Base-by-base conservation (phyloP, 257 asterid genomes). In the Solanum dulcamara region DNA sequence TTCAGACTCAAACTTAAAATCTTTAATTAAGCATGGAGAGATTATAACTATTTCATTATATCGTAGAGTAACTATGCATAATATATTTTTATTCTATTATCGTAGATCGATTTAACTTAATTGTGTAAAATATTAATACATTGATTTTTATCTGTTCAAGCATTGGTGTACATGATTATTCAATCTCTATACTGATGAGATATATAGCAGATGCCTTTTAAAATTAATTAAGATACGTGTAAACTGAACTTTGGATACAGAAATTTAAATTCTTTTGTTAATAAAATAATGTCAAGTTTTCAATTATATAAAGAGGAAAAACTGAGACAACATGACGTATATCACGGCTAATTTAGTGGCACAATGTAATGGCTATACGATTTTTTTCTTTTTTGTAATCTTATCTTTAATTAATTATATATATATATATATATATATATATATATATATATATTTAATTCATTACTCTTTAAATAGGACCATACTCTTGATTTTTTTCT, bases 271-370 rank as follows among this genome's bases (percentile, higher is more conserved):
- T 20, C 20, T 37, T 20, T 37, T 67, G 0, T 37, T 60, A 60
- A 26, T 62, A 30, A 42, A n/a, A 32, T 6, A 17, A 22, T 38
- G 38, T 15, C 10, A 50, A 70, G 11, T 59, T 28, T 30, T 60
- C 42, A 80, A 85, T 22, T 12, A 48, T 26, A 72, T 74, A 17
- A 17, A 20, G 12, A 77, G 7, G 9, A 89, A 88, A 84, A 64
- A 60, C 26, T 13, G 86, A 50, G 91, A 87, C 93, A 90, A 30
- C 75, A 70, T 10, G 70, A 92, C 95, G 85, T 89, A 89, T 82
- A 72, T 89, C 84, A 82, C 94, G 98, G 89, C 95, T 91, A 80
- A 88, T 87, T 89, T 85, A 60, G 84, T 88, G 98, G 94, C 84
- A 85, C 55, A 57, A 26, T 86, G 87, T 18, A 92, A 91, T 90